Percentiles rank a stretch among this genome's conserved stretches.
phyloP scores from a whole-genome alignment of 768 basidiomycete species.

The Chalciporus piperatus region DNA sequence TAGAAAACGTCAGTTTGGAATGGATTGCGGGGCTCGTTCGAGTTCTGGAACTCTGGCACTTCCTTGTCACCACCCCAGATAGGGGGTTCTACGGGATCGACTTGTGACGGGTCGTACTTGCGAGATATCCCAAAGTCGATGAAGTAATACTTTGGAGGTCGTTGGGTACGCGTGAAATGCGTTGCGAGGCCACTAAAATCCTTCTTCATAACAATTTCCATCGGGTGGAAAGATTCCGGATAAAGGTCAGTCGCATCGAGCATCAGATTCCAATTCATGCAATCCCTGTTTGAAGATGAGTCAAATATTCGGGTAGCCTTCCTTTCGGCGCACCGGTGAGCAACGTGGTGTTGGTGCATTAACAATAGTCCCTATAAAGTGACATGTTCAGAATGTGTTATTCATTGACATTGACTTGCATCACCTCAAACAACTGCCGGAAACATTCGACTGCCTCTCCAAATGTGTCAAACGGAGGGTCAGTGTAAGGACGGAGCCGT shows the following conservation, averaged over 20 bases:
- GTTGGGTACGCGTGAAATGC: conserved; percentile 29
- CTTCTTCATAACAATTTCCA: neutral
- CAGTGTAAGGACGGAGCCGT: conserved; percentile 16
- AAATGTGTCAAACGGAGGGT: conserved; percentile 17
- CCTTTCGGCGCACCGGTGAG: conserved; percentile 31
- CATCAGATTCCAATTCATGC: conserved; percentile 31
- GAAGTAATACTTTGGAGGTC: conserved; percentile 32
- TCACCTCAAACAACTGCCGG: conserved; percentile 31
- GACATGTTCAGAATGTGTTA: neutral
- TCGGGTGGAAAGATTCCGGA: conserved; percentile 27
- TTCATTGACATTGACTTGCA: neutral
- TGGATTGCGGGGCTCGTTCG: conserved; percentile 29
- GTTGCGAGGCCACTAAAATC: conserved; percentile 20
- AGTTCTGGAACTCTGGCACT: conserved; percentile 37
- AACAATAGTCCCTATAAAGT: conserved; percentile 32
- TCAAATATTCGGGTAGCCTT: too few species aligned
- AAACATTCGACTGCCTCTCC: conserved; percentile 24
- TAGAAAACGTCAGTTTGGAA: conserved; percentile 46
- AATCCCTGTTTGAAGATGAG: conserved; percentile 19
- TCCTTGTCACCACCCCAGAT: conserved; percentile 42
- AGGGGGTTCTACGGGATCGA: conserved; percentile 24
- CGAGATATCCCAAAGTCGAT: conserved; percentile 39
- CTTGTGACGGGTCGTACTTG: conserved; percentile 24
- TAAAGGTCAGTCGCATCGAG: conserved; percentile 27
- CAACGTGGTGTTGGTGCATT: conserved; percentile 34